phyloP scores from a whole-genome alignment of 2,329 filamentous ascomycete species.

The Endoconidiophora laricicola region DNA sequence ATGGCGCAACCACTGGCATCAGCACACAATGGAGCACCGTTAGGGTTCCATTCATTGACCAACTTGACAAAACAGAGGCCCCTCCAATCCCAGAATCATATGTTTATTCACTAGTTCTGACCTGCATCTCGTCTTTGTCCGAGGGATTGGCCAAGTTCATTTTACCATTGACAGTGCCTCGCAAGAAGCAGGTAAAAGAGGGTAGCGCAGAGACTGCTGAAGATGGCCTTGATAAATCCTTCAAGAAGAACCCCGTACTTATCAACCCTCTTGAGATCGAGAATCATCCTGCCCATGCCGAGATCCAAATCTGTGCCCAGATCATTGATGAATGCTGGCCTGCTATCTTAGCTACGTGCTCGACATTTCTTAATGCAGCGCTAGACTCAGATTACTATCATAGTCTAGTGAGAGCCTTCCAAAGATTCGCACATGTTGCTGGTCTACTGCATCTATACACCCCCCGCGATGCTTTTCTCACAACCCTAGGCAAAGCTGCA shows the following conservation, averaged over 20 bases:
- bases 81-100: constrained; percentile 81
- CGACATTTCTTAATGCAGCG: constrained; percentile 83
- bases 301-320: constrained; percentile 60
- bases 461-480: constrained; percentile 84
- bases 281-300: constrained; percentile 51
- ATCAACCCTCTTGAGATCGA: constrained; percentile 67
- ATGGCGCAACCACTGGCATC: constrained; percentile 58
- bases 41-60: constrained; percentile 76
- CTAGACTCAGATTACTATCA: constrained; percentile 92
- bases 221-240: constrained; percentile 37
- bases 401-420: constrained; percentile 75
- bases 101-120: constrained; percentile 73
- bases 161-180: constrained; percentile 71
- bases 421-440: constrained; percentile 88
- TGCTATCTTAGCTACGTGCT: constrained; percentile 83
- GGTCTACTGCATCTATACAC: constrained; percentile 72
- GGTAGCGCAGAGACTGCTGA: constrained; percentile 1
- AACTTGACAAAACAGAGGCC: constrained; percentile 80
- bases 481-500: constrained; percentile 81
- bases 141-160: constrained; percentile 90
- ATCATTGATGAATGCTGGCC: constrained; percentile 93
- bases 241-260: constrained; percentile 60
- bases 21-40: constrained; percentile 84
- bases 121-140: constrained; percentile 77
- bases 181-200: constrained; percentile 27